Evolutionary conservation across 495 filamentous ascomycete species (phyloP).

Genomic region (Trichoderma virens): DNA sequence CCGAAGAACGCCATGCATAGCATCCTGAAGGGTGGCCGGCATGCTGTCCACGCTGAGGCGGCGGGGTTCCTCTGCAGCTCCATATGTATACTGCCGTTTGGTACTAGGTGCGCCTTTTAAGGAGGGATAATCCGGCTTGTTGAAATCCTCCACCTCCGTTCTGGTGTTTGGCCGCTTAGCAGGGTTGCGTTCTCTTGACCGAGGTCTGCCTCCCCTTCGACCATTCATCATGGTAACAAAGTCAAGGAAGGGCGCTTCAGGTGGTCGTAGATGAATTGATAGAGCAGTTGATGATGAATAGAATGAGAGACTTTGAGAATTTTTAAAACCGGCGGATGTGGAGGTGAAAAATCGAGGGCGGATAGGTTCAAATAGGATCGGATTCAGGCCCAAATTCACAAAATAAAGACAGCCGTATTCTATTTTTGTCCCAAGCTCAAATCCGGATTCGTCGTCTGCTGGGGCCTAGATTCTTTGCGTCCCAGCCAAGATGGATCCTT

Average conservation of each 20-base stretch:
- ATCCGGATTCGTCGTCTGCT: neutral
- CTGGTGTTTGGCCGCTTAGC: neutral
- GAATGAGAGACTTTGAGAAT: neutral
- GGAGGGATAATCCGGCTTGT: neutral
- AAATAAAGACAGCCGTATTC: neutral
- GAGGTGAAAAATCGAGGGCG: neutral
- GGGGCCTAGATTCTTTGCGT: neutral
- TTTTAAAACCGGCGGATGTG: neutral
- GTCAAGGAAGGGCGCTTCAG: neutral
- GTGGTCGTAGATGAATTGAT: neutral
- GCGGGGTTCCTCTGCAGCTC: neutral
- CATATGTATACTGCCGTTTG: constrained; percentile 8
- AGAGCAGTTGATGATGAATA: neutral
- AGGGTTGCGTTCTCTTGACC: neutral
- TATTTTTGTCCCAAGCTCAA: neutral
- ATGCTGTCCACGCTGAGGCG: neutral
- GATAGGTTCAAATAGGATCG: neutral
- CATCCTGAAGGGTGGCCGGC: neutral
- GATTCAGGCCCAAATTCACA: neutral
- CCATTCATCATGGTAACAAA: neutral
- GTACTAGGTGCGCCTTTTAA: neutral
- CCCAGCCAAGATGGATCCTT: constrained; percentile 1
- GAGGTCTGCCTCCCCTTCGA: neutral
- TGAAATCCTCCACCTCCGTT: neutral
- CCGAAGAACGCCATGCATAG: neutral